These are phyloP conservation scores for Ligustrum vulgare DNA, from an alignment of 257 asterid genomes.

Conservation along the genomic window DNA sequence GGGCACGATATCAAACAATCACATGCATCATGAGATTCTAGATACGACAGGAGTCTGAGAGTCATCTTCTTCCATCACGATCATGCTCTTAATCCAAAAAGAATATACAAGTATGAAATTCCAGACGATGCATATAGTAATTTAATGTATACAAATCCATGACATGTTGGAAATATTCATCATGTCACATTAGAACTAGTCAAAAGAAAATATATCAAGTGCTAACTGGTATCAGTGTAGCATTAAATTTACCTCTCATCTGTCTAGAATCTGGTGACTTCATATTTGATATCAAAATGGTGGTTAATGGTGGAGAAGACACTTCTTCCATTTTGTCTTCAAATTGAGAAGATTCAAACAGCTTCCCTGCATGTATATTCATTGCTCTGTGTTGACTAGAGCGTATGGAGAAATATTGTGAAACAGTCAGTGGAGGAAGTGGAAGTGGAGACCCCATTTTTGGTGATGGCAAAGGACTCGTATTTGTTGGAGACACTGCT, in stretches of 20 bases:
- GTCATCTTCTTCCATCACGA: too few relatives aligned
- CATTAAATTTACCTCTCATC: slow-evolving; percentile 57
- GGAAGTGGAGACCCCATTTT: slow-evolving; percentile 75
- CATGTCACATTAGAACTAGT: slow-evolving; percentile 7
- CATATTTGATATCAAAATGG: slow-evolving; percentile 62
- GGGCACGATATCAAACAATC: too few relatives aligned
- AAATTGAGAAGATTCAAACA: slow-evolving; percentile 49
- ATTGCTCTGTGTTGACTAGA: slow-evolving; percentile 56
- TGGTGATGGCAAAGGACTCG: slow-evolving; percentile 41
- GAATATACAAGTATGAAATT: too few relatives aligned
- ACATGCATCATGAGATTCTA: too few relatives aligned
- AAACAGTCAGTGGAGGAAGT: slow-evolving; percentile 63
- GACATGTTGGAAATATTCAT: background rate
- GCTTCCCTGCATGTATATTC: slow-evolving; percentile 51
- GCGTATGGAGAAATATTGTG: slow-evolving; percentile 76
- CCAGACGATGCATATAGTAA: too few relatives aligned
- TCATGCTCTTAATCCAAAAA: too few relatives aligned
- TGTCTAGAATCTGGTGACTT: slow-evolving; percentile 54
- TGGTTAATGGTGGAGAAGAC: slow-evolving; percentile 79
- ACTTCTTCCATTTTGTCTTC: slow-evolving; percentile 46
- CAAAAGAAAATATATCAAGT: slow-evolving; percentile 10
- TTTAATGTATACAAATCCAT: background rate
- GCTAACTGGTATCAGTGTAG: slow-evolving; percentile 13
- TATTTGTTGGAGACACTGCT: slow-evolving; percentile 66
- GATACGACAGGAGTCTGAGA: too few relatives aligned